Evolutionary conservation across 441 rosid species (phyloP).

Genomic region (Macaranga tanarius): DNA sequence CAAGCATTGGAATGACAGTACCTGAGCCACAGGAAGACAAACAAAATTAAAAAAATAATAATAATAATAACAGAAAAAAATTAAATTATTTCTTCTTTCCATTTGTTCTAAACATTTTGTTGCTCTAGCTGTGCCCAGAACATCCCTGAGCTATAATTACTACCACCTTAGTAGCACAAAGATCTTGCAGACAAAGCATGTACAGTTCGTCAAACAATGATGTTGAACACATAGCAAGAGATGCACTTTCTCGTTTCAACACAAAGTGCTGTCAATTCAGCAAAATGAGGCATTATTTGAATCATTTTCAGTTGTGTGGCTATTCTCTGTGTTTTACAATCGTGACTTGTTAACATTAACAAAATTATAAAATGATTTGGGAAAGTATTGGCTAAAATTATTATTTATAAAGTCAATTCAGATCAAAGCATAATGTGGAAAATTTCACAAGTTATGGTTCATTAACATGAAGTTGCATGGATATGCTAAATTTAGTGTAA

Average conservation of each 20-base stretch:
- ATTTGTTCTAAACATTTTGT: neutral
- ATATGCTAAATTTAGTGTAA: neutral
- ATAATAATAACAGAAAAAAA: too few relatives aligned
- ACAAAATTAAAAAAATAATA: neutral
- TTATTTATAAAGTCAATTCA: too few relatives aligned
- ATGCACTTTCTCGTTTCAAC: neutral
- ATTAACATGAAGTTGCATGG: neutral
- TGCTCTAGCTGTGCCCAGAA: neutral
- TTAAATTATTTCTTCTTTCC: neutral
- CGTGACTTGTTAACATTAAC: too few relatives aligned
- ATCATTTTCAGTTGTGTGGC: neutral
- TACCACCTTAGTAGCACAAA: neutral
- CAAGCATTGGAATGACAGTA: constrained; percentile 84
- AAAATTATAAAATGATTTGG: too few relatives aligned
- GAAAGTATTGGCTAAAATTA: too few relatives aligned
- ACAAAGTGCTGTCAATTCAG: neutral
- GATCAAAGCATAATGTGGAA: neutral
- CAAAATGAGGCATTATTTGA: neutral
- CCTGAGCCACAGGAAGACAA: constrained; percentile 42
- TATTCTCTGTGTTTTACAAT: too few relatives aligned
- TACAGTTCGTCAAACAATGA: neutral
- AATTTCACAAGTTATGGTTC: too few relatives aligned
- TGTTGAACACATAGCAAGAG: neutral
- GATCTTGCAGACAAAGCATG: neutral
- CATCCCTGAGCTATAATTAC: neutral